Percentiles rank a stretch among this genome's conserved stretches.
Conservation (phyloP, 768 basidiomycete genomes). For the Hygrophorus russula region DNA sequence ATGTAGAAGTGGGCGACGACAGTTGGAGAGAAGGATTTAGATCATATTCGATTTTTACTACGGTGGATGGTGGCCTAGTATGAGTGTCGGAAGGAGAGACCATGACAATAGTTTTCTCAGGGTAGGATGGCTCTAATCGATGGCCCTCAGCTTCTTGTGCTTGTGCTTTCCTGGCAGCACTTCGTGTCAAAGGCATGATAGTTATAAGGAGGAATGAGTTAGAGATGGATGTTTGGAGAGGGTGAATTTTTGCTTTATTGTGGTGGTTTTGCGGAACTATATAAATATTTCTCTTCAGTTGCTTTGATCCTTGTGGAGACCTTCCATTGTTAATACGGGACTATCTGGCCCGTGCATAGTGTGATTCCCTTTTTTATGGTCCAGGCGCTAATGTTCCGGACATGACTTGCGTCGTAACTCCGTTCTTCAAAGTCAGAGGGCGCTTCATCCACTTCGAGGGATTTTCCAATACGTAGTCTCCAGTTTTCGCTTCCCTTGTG, state of each 20-base stretch:
- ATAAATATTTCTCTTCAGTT: not conserved
- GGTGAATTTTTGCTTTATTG: not conserved
- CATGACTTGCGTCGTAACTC: too few relatives aligned
- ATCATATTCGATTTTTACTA: not conserved
- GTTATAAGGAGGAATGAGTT: not conserved
- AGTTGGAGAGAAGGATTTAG: not conserved
- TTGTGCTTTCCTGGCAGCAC: constrained; percentile 4
- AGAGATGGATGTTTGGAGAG: not conserved
- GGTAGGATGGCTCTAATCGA: not conserved
- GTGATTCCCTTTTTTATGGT: too few relatives aligned
- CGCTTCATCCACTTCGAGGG: too few relatives aligned
- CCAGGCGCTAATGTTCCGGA: too few relatives aligned
- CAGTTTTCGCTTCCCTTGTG: too few relatives aligned
- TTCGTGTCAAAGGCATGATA: constrained; percentile 5
- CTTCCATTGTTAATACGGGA: not conserved
- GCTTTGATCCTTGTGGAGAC: not conserved
- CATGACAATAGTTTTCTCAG: constrained; percentile 1
- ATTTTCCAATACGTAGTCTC: too few relatives aligned
- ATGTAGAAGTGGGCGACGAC: constrained; percentile 2
- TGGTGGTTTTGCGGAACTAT: too few relatives aligned
- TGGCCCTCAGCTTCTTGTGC: not conserved
- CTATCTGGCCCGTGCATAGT: too few relatives aligned
- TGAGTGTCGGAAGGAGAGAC: constrained; percentile 6
- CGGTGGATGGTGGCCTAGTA: not conserved
- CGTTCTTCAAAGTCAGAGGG: too few relatives aligned